Evolutionary conservation across 139 green algal genomes (phyloP).

Genomic region (Marvania coccoides): DNA sequence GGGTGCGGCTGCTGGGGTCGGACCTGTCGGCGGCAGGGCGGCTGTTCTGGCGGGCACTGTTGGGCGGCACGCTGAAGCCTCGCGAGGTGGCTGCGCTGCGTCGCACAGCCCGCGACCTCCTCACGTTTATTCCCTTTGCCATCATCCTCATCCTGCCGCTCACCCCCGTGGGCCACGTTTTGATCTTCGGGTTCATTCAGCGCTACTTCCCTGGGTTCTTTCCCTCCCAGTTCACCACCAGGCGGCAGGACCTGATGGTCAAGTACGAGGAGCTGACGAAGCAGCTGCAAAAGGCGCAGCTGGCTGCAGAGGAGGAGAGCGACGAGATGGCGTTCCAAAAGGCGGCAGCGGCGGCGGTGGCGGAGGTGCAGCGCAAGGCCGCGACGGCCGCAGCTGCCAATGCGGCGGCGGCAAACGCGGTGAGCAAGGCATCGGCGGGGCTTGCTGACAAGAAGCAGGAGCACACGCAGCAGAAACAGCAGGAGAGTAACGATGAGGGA

Average conservation of each 20-base stretch:
- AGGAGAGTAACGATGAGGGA: slow-evolving; percentile 1
- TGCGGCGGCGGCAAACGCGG: not conserved
- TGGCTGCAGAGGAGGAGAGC: slow-evolving; percentile 26
- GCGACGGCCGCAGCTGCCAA: not conserved
- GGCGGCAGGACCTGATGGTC: slow-evolving; percentile 76
- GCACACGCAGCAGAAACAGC: not conserved
- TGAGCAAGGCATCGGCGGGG: not conserved
- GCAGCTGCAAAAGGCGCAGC: slow-evolving; percentile 30
- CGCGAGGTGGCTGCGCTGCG: slow-evolving; percentile 86
- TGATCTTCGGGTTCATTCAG: slow-evolving; percentile 96
- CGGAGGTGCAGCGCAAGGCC: not conserved
- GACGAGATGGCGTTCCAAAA: slow-evolving; percentile 33
- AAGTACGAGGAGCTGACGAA: slow-evolving; percentile 47
- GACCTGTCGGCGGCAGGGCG: slow-evolving; percentile 53
- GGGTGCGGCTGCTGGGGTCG: slow-evolving; percentile 66
- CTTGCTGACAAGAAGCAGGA: no score
- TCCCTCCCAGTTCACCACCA: slow-evolving; percentile 85
- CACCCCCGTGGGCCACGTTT: slow-evolving; percentile 93
- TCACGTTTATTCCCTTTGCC: slow-evolving; percentile 92
- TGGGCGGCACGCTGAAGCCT: slow-evolving; percentile 75
- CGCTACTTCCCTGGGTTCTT: slow-evolving; percentile 96
- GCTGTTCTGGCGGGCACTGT: slow-evolving; percentile 66
- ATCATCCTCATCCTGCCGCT: slow-evolving; percentile 97
- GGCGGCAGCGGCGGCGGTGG: not conserved
- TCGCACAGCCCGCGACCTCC: slow-evolving; percentile 82